phyloP scores from a whole-genome alignment of 257 asterid genomes.

The Capsicum baccatum region DNA sequence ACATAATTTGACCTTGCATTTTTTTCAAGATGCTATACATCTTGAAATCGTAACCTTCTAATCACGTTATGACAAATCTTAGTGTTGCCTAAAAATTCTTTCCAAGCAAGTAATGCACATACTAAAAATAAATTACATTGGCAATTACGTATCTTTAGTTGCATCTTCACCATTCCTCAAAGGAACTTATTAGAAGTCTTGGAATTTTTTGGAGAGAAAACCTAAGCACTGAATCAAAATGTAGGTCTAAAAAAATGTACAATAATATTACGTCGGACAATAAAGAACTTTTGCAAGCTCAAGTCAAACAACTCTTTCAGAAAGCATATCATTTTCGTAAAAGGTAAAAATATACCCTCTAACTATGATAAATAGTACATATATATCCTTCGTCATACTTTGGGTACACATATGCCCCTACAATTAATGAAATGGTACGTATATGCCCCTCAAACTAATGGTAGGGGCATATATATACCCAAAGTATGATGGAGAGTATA shows the following conservation, averaged over 20 bases:
- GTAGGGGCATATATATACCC: too few species aligned
- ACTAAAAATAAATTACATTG: background rate
- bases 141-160: background rate
- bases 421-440: too few species aligned
- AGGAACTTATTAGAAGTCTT: background rate
- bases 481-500: too few species aligned
- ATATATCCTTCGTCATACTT: too few species aligned
- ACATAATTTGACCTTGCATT: too few species aligned
- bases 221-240: background rate
- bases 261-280: background rate
- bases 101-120: background rate
- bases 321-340: background rate
- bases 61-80: background rate
- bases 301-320: background rate
- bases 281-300: constrained; percentile 15
- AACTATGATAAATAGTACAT: too few species aligned
- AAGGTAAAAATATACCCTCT: too few species aligned
- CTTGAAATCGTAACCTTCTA: too few species aligned
- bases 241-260: background rate
- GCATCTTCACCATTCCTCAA: background rate
- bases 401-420: too few species aligned
- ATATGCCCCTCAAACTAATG: too few species aligned
- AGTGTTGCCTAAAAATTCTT: too few species aligned
- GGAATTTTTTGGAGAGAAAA: background rate
- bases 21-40: too few species aligned